Base-by-base conservation (phyloP, 441 rosid species). In the Croton laevigatus region DNA sequence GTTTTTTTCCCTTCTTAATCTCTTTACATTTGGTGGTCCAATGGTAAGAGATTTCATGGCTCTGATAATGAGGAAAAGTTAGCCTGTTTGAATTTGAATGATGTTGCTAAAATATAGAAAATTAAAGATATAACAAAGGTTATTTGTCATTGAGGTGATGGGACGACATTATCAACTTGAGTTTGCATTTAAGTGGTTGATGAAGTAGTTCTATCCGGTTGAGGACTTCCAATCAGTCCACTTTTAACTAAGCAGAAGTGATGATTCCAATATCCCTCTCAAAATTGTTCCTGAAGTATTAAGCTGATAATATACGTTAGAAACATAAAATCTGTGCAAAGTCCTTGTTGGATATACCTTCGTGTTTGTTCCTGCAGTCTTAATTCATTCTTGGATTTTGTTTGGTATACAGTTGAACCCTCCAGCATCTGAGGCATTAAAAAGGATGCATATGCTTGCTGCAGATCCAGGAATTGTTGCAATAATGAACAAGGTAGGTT, bases 381-480 rank as follows among this genome's bases (percentile, higher is more conserved):
- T 58, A 37, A 72, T 44, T 44, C 8, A 32, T 62, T 62, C 48
- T n/a, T 64, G 34, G 58, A 61, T 37, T 45, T 37, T 19, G 64
- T 27, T 45, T 57, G 68, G 52, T 66, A 51, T 69, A 60, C 81
- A 95, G 98, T 77, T 95, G 80, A 84, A 84, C 55, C 99, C 99
- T 73, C 89, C 95, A 8, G 78, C 97, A 79, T 82, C 92, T 62
- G 90, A 85, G 85, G 97, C 98, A 62, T 76, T 95, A 77, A 93
- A 82, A 82, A 86, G 89, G 81, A 93, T 95, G 98, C 98, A 91
- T 74, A 91, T 82, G 94, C 97, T 95, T 79, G 97, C 98, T 75
- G 85, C 93, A 54, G 99, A 93, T 81, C 98, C 97, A 78, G 99
- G 98, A 71, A 88, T 95, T 76, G 79, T 84, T 75, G 95, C 97